Conservation (phyloP, 768 basidiomycete species). For the Termitomyces sp. region DNA sequence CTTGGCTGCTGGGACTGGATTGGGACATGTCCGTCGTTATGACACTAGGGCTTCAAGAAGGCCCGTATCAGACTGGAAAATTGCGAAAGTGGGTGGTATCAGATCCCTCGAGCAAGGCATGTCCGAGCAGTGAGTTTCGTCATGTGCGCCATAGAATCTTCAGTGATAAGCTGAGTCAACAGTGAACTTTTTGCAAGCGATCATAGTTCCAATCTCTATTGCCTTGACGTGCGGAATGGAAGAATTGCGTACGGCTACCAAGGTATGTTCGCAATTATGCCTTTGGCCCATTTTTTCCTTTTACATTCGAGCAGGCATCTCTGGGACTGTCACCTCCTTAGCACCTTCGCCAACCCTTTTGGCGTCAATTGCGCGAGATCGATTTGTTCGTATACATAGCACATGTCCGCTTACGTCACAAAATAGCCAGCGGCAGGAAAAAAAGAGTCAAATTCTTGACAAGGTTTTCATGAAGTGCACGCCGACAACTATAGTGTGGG, state of each 20-base stretch:
- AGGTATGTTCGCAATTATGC: conserved; percentile 30
- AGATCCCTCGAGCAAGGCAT: conserved; percentile 52
- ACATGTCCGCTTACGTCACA: conserved; percentile 44
- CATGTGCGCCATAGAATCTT: neutral
- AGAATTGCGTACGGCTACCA: conserved; percentile 60
- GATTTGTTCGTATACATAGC: conserved; percentile 67
- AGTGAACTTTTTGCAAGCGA: conserved; percentile 74
- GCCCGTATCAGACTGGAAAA: conserved; percentile 65
- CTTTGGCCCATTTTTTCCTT: neutral
- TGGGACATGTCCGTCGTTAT: conserved; percentile 72
- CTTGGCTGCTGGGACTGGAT: conserved; percentile 65
- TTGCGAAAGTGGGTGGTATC: conserved; percentile 60
- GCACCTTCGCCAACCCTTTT: conserved; percentile 49
- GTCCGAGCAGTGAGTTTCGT: conserved; percentile 52
- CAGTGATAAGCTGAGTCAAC: conserved; percentile 4
- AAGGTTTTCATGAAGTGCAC: conserved; percentile 58
- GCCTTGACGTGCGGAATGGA: conserved; percentile 69
- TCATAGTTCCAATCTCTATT: conserved; percentile 53
- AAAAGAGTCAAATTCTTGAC: conserved; percentile 55
- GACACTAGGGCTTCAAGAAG: conserved; percentile 66
- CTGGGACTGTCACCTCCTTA: conserved; percentile 65
- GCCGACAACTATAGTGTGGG: conserved; percentile 66
- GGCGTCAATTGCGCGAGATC: conserved; percentile 62
- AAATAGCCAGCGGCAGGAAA: conserved; percentile 44
- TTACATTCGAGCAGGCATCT: conserved; percentile 43